Conservation (phyloP, 805 yeast species). For the Clavispora vitiphila region DNA sequence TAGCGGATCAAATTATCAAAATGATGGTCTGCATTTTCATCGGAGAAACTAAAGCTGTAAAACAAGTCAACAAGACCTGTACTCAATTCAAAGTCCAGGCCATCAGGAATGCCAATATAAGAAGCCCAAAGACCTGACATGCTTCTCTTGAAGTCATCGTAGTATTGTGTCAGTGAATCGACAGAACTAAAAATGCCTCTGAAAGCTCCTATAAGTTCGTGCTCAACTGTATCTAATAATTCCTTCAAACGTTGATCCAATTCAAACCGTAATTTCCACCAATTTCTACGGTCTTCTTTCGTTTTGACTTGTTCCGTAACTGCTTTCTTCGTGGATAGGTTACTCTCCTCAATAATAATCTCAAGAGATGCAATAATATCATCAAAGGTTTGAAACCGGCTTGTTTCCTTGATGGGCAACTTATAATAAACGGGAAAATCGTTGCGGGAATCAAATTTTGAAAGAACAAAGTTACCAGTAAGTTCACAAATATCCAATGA, state of each 20-base stretch:
- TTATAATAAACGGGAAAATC: slow-evolving; percentile 44
- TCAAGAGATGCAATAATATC: slow-evolving; percentile 32
- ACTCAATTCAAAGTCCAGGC: slow-evolving; percentile 13
- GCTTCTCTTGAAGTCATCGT: slow-evolving; percentile 16
- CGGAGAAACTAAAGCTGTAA: slow-evolving; percentile 10
- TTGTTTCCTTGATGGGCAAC: slow-evolving; percentile 54
- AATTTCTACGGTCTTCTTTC: slow-evolving; percentile 54
- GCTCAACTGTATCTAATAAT: slow-evolving; percentile 56
- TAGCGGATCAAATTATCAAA: slow-evolving; percentile 8
- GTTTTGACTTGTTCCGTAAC: slow-evolving; percentile 50
- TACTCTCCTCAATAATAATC: slow-evolving; percentile 55
- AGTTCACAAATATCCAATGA: slow-evolving; percentile 55
- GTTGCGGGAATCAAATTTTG: slow-evolving; percentile 30
- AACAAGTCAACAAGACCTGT: slow-evolving; percentile 14
- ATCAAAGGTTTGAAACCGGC: slow-evolving; percentile 32
- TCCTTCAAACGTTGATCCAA: slow-evolving; percentile 54
- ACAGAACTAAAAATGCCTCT: slow-evolving; percentile 50
- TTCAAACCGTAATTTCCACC: slow-evolving; percentile 73
- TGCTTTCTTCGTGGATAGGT: slow-evolving; percentile 50
- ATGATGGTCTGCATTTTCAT: not conserved
- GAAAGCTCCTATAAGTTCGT: slow-evolving; percentile 76
- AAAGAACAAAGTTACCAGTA: slow-evolving; percentile 54
- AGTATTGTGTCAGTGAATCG: slow-evolving; percentile 17
- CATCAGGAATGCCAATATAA: not conserved
- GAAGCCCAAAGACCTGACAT: slow-evolving; percentile 13